Percentiles rank a stretch among this genome's conserved stretches.
Conservation (phyloP, 2,329 filamentous ascomycete species). For the Aspergillus caelatus region DNA sequence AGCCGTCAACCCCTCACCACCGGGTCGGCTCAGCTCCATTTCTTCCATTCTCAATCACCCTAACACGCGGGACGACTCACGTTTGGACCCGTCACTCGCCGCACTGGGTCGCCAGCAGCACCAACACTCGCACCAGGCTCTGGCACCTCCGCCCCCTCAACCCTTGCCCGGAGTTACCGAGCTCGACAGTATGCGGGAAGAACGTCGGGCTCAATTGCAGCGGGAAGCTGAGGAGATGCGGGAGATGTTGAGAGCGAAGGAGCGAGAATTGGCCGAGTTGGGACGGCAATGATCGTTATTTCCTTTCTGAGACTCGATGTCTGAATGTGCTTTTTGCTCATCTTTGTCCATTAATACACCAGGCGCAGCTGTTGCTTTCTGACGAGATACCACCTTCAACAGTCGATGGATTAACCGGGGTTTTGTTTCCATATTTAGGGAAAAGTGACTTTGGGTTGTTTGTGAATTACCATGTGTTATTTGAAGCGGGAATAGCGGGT, state of each 20-base stretch:
- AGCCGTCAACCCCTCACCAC: slow-evolving; percentile 41
- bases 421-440: slow-evolving; percentile 13
- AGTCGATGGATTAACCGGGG: slow-evolving; percentile 16
- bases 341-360: slow-evolving; percentile 17
- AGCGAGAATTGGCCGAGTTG: slow-evolving; percentile 68
- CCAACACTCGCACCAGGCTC: slow-evolving; percentile 29
- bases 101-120: slow-evolving; percentile 34
- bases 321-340: slow-evolving; percentile 7
- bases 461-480: slow-evolving; percentile 12
- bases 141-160: slow-evolving; percentile 27
- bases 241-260: slow-evolving; percentile 71
- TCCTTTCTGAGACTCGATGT: slow-evolving; percentile 13
- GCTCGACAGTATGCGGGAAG: slow-evolving; percentile 58
- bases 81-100: slow-evolving; percentile 45
- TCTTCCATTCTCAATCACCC: slow-evolving; percentile 72
- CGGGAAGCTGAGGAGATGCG: slow-evolving; percentile 77
- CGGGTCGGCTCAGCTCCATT: slow-evolving; percentile 71
- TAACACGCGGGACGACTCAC: slow-evolving; percentile 38
- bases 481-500: slow-evolving; percentile 25
- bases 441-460: slow-evolving; percentile 13
- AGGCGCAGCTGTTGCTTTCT: slow-evolving; percentile 22
- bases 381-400: slow-evolving; percentile 24
- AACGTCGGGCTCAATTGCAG: slow-evolving; percentile 67
- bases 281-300: slow-evolving; percentile 29
- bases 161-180: slow-evolving; percentile 44